Base-by-base conservation (phyloP, 1,139 yeast genomes). In the Hyphopichia pseudoburtonii region DNA sequence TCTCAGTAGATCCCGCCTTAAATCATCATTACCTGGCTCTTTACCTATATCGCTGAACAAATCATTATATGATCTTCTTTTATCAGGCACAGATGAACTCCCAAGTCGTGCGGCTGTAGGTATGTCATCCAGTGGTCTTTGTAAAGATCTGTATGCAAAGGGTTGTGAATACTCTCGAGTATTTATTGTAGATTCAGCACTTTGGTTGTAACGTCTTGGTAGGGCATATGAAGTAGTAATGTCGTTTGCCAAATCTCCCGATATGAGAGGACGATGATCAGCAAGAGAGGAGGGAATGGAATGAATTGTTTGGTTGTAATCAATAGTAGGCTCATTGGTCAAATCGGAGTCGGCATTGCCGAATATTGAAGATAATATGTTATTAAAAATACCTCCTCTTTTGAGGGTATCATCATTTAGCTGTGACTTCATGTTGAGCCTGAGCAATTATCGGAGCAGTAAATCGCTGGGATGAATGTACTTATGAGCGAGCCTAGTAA, bases 271-370 rank as follows among this genome's bases (percentile, higher is more conserved):
- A n/a, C 23, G 23, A 21, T 21, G 7, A 10, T 10, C 10, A 10
- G 23, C 10, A 21, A 21, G 10, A 7, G 9, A 5, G n/a, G 6
- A 7, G 8, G 32, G 24, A 5, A 21, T 14, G 4, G 54, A 38
- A 27, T 49, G 46, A 26, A 58, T 47, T 8, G 70, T 62, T 30
- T 55, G 42, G 39, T 64, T 57, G 44, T 66, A 66, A 43, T 66
- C 70, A 11, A 66, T 59, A 4, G 73, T 66, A 1, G 70, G 70
- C 35, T 66, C 71, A 40, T 66, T 64, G 14, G 52, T 43, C 15
- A 65, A 42, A 7, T 61, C 57, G 8, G 60, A 48, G 9, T 55
- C 30, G 2, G 44, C 34, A n/a, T 28, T 29, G 4, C 51, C 48
- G 28, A 46, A 45, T 21, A 45, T 24, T 12, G 40, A 36, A 16